Evolutionary conservation across 768 basidiomycete genomes (phyloP).

Genomic region (Clitopilus passeckerianus): DNA sequence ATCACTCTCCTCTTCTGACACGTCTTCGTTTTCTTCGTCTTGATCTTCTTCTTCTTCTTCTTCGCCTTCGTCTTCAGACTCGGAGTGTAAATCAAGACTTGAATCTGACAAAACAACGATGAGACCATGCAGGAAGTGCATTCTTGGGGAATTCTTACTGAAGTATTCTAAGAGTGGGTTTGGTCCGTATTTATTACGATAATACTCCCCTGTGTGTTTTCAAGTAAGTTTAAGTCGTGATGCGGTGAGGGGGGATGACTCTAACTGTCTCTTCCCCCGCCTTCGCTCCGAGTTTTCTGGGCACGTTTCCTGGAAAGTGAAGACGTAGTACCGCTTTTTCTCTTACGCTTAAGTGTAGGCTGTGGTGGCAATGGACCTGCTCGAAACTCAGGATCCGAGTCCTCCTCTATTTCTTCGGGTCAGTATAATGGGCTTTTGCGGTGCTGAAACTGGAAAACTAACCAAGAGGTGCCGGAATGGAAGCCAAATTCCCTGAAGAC

Average conservation of each 20-base stretch:
- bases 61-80: slow-evolving; percentile 32
- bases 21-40: slow-evolving; percentile 9
- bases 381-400: slow-evolving; percentile 48
- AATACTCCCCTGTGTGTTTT: neutral
- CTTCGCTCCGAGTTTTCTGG: neutral
- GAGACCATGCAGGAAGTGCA: neutral
- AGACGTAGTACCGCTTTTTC: slow-evolving; percentile 5
- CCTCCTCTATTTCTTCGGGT: slow-evolving; percentile 25
- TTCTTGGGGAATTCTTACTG: slow-evolving; percentile 24
- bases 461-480: slow-evolving; percentile 32
- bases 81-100: slow-evolving; percentile 47
- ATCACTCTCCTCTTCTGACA: neutral
- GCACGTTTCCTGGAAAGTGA: slow-evolving; percentile 2
- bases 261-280: neutral
- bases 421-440: neutral
- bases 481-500: slow-evolving; percentile 23
- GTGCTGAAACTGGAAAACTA: neutral
- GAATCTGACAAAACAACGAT: slow-evolving; percentile 18
- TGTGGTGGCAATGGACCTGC: slow-evolving; percentile 33
- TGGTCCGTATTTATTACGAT: slow-evolving; percentile 9
- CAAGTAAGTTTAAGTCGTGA: neutral
- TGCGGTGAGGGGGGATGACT: neutral
- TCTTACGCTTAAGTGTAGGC: slow-evolving; percentile 20
- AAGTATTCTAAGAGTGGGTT: slow-evolving; percentile 50
- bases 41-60: slow-evolving; percentile 20